phyloP scores from a whole-genome alignment of 305 asterid genomes.

The Fraxinus platypoda region DNA sequence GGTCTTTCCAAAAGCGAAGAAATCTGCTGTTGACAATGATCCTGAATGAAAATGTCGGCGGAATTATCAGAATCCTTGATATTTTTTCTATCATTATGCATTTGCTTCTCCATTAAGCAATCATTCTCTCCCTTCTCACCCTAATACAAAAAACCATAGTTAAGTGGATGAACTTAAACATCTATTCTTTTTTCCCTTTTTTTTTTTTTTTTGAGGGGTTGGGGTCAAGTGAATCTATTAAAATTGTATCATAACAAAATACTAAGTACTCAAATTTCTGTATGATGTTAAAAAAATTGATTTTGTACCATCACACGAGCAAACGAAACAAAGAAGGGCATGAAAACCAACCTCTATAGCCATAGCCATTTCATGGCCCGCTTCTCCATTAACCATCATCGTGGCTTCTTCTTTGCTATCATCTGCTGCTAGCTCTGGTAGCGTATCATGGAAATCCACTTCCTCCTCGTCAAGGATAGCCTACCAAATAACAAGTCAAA shows the following conservation, averaged over 20 bases:
- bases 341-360: constrained; percentile 44
- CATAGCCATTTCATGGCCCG: constrained; percentile 32
- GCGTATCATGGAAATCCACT: constrained; percentile 30
- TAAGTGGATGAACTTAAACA: constrained; percentile 3
- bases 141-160: constrained; percentile 34
- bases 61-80: constrained; percentile 31
- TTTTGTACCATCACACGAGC: background rate
- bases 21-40: constrained; percentile 34
- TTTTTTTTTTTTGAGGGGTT: background rate
- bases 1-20: constrained; percentile 33
- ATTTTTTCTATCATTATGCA: constrained; percentile 17
- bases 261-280: background rate
- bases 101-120: constrained; percentile 30
- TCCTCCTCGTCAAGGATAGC: constrained; percentile 43
- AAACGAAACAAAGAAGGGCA: background rate
- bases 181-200: no score
- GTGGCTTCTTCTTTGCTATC: constrained; percentile 35
- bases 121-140: constrained; percentile 39
- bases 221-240: background rate
- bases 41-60: constrained; percentile 34
- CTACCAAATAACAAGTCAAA: constrained; percentile 31
- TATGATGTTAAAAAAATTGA: constrained; percentile 3
- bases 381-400: constrained; percentile 32
- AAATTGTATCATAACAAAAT: constrained; percentile 8
- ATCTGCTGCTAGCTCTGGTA: constrained; percentile 34